These are phyloP conservation scores for Salvia sclarea DNA, from an alignment of 305 asterid species.

Conservation along the genomic window DNA sequence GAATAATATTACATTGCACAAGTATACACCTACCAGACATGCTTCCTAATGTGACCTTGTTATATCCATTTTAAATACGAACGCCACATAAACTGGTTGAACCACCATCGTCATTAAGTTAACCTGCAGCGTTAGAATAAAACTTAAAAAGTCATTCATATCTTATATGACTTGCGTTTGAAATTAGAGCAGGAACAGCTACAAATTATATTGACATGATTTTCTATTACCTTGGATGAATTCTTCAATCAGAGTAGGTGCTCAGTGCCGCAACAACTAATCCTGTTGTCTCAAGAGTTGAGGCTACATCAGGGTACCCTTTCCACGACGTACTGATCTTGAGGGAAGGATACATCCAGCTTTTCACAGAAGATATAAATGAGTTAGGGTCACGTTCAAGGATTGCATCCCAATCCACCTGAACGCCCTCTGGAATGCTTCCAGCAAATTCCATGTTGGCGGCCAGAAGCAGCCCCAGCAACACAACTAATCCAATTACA, in stretches of 20 bases:
- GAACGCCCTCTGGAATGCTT: slow-evolving; percentile 83
- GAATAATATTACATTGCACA: slow-evolving; percentile 33
- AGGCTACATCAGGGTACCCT: slow-evolving; percentile 83
- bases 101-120: slow-evolving; percentile 20
- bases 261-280: slow-evolving; percentile 88
- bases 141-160: neutral
- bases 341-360: slow-evolving; percentile 85
- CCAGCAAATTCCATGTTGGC: slow-evolving; percentile 99
- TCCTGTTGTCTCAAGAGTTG: slow-evolving; percentile 87
- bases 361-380: slow-evolving; percentile 60
- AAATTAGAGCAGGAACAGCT: neutral
- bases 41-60: neutral
- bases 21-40: slow-evolving; percentile 26
- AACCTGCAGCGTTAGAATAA: neutral
- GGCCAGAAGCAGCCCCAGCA: slow-evolving; percentile 88
- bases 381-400: slow-evolving; percentile 64
- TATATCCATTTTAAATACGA: slow-evolving; percentile 11
- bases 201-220: neutral
- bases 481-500: slow-evolving; percentile 74
- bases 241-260: slow-evolving; percentile 65
- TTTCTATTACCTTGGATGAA: slow-evolving; percentile 22
- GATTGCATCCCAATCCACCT: slow-evolving; percentile 98
- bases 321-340: slow-evolving; percentile 88
- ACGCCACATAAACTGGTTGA: neutral
- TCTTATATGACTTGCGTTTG: neutral